Evolutionary conservation across 768 basidiomycete genomes (phyloP).

Genomic region (Pulveroboletus sp.): DNA sequence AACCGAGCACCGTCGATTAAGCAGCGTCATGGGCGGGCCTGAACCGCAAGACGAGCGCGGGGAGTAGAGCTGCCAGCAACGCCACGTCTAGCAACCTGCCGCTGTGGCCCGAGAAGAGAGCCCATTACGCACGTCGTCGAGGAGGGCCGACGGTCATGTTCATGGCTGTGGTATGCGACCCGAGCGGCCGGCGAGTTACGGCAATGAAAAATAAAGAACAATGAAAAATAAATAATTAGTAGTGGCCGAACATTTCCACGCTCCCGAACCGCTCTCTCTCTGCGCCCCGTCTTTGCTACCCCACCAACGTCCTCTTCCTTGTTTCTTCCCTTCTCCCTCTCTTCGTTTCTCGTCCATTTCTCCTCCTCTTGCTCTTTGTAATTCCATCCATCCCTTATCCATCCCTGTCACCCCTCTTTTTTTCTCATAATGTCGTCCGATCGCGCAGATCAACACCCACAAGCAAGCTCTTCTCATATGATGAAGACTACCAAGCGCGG

Average conservation of each 20-base stretch:
- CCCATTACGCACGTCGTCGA: neutral
- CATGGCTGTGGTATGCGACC: constrained; percentile 10
- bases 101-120: neutral
- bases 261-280: constrained; percentile 21
- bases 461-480: constrained; percentile 81
- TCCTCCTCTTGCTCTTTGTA: constrained; percentile 21
- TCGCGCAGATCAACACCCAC: constrained; percentile 36
- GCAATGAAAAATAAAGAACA: constrained; percentile 11
- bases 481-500: constrained; percentile 99
- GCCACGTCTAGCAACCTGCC: neutral
- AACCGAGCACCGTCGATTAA: neutral
- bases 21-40: neutral
- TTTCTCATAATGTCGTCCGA: constrained; percentile 38
- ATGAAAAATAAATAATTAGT: constrained; percentile 30
- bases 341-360: constrained; percentile 22
- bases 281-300: constrained; percentile 10
- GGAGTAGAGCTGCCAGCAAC: neutral
- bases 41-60: neutral
- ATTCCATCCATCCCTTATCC: constrained; percentile 15
- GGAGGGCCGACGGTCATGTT: neutral
- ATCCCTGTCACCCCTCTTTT: constrained; percentile 15
- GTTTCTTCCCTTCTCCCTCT: constrained; percentile 31
- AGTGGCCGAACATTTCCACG: constrained; percentile 23
- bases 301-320: constrained; percentile 26
- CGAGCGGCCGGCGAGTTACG: constrained; percentile 19